phyloP scores from a whole-genome alignment of 345 rosid species.

The Laguncularia racemosa region DNA sequence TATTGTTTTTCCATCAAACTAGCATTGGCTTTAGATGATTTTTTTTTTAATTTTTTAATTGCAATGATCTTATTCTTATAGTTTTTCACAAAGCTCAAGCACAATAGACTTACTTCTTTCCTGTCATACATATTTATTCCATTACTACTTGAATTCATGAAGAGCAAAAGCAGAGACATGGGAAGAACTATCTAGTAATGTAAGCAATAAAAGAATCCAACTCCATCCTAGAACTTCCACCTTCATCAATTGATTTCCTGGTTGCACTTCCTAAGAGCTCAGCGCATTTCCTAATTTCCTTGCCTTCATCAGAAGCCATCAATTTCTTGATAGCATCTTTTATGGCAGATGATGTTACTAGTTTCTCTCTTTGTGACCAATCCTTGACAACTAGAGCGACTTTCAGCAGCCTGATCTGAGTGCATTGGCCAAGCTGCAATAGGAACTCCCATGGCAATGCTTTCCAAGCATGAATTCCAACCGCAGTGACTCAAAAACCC shows the following conservation, averaged over 20 bases:
- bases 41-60: too few species aligned
- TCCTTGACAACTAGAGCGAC: constrained; percentile 23
- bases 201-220: constrained; percentile 34
- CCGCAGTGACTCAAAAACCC: constrained; percentile 52
- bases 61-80: too few species aligned
- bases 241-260: constrained; percentile 19
- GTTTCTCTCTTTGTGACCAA: constrained; percentile 23
- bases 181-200: constrained; percentile 11
- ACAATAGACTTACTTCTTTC: too few species aligned
- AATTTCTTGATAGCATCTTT: constrained; percentile 21
- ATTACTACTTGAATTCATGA: too few species aligned
- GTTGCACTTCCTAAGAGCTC: constrained; percentile 13
- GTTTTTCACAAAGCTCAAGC: too few species aligned
- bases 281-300: constrained; percentile 30
- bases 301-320: constrained; percentile 38
- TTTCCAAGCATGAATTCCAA: constrained; percentile 55
- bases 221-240: constrained; percentile 32
- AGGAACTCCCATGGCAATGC: constrained; percentile 47
- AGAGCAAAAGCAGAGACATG: too few species aligned
- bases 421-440: constrained; percentile 51
- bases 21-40: too few species aligned
- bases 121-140: too few species aligned
- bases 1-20: too few species aligned
- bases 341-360: constrained; percentile 11
- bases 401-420: constrained; percentile 44